Evolutionary conservation across 768 basidiomycete genomes (phyloP), one percentile per base, ranked within the genome.

Genomic region (Leccinum incarnatum): DNA sequence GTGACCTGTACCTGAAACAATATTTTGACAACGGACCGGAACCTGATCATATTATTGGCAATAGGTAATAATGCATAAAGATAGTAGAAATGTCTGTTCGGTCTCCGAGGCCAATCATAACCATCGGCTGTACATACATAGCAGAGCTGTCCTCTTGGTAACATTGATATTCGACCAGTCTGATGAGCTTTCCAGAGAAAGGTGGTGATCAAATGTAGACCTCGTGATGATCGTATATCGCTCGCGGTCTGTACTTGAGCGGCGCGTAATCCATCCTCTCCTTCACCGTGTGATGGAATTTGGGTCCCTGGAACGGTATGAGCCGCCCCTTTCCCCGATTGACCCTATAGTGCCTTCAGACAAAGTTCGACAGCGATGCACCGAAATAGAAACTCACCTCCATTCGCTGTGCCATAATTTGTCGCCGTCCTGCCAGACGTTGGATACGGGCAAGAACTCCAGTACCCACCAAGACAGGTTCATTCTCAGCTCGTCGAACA

Each of bases 381-480:
- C 23, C 36, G 21, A 4, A 27, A 32, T 11, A 21, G 0, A 86
- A 14, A 74, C 86, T 56, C 62, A 89, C 89, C 77, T 77, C 71
- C 78, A 82, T 48, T 72, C 73, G 10, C 58, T 74, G 59, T 83
- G 80, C 88, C 87, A 89, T 15, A 63, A 65, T 2, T 83, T 82
- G 1, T 78, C 53, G 1, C 58, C 62, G 58, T 89, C 84, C 67
- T 90, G 88, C 78, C 79, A 86, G 19, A 74, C 68, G 62, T 78
- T 81, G 42, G 65, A 69, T 52, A 79, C 66, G 14, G 87, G 89
- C 0, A 90, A 29, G 32, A 89, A 72, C 72, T 93, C 90, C 36
- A 91, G 72, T n/a, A 88, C 29, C 88, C 87, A 87, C 90, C 90
- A 93, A 1, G 76, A 8, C 15, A 68, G 71, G n/a, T 70, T 69